Conservation (phyloP, 2,329 filamentous ascomycete species). For the Arthrobotrys entomopaga region DNA sequence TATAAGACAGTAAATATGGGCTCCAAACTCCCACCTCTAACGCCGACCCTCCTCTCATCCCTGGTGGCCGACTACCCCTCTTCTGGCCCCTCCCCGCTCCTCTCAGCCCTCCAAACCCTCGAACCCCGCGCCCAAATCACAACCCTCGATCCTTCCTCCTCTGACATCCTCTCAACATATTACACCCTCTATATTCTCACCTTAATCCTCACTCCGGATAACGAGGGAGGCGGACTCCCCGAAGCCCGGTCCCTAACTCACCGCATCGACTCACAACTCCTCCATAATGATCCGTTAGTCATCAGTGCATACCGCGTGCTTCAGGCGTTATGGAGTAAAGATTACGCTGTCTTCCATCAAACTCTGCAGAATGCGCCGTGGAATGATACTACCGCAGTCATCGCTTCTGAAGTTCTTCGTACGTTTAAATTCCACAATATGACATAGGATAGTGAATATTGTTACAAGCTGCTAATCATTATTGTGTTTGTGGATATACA, state of each 20-base stretch:
- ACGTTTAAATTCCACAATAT: constrained; percentile 2
- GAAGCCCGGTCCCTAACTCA: constrained; percentile 58
- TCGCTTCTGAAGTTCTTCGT: constrained; percentile 54
- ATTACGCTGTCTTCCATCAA: constrained; percentile 56
- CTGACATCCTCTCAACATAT: constrained; percentile 57
- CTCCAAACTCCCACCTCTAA: constrained; percentile 43
- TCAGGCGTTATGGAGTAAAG: constrained; percentile 57
- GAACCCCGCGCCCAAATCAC: constrained; percentile 51
- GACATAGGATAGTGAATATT: neutral
- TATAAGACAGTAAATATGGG: constrained; percentile 23
- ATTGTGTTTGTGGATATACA: constrained; percentile 11
- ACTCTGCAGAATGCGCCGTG: constrained; percentile 56
- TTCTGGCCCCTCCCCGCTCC: constrained; percentile 21
- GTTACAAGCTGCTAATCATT: neutral
- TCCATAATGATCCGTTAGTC: constrained; percentile 56
- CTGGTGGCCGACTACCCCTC: constrained; percentile 33
- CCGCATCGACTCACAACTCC: constrained; percentile 56
- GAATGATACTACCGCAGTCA: constrained; percentile 52
- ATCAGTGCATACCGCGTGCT: constrained; percentile 56
- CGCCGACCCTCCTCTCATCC: constrained; percentile 25
- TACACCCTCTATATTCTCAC: constrained; percentile 58
- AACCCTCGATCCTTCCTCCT: constrained; percentile 45
- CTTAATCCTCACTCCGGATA: constrained; percentile 57
- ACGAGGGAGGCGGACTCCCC: constrained; percentile 30
- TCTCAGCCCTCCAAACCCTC: constrained; percentile 28